phyloP scores from a whole-genome alignment of 768 basidiomycete genomes.

The Cytidiella melzeri region DNA sequence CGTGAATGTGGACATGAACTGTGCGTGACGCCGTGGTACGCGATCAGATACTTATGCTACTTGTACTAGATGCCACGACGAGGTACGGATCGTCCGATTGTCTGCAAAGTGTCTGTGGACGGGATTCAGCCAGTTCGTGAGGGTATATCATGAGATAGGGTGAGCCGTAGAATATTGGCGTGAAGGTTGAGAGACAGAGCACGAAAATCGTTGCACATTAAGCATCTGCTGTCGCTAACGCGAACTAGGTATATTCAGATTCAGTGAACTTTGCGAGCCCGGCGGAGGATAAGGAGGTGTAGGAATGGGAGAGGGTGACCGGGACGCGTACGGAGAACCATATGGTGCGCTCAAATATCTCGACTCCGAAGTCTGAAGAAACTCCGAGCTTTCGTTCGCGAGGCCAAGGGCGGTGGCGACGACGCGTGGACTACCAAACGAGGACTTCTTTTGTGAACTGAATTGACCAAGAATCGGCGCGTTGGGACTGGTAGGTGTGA shows the following conservation, averaged over 20 bases:
- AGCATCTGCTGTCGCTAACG: slow-evolving; percentile 15
- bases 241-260: not conserved
- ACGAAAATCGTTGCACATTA: not conserved
- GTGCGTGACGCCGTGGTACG: slow-evolving; percentile 6
- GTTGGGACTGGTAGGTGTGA: slow-evolving; percentile 40
- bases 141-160: slow-evolving; percentile 17
- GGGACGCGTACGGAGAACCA: slow-evolving; percentile 44
- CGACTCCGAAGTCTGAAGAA: slow-evolving; percentile 33
- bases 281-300: slow-evolving; percentile 20
- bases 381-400: slow-evolving; percentile 25
- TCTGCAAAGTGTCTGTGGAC: slow-evolving; percentile 10
- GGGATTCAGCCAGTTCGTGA: slow-evolving; percentile 1
- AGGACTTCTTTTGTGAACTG: slow-evolving; percentile 33
- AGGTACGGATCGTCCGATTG: slow-evolving; percentile 14
- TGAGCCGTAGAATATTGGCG: slow-evolving; percentile 11
- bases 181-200: not conserved
- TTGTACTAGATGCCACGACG: slow-evolving; percentile 14
- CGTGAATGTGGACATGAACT: not conserved
- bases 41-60: slow-evolving; percentile 6
- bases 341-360: slow-evolving; percentile 45
- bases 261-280: slow-evolving; percentile 13
- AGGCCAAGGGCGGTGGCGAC: slow-evolving; percentile 43
- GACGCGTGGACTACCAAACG: slow-evolving; percentile 44
- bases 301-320: slow-evolving; percentile 38
- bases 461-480: slow-evolving; percentile 61